Evolutionary conservation across 176 grass and related monocot genomes (phyloP).

Genomic region (Eleusine indica): DNA sequence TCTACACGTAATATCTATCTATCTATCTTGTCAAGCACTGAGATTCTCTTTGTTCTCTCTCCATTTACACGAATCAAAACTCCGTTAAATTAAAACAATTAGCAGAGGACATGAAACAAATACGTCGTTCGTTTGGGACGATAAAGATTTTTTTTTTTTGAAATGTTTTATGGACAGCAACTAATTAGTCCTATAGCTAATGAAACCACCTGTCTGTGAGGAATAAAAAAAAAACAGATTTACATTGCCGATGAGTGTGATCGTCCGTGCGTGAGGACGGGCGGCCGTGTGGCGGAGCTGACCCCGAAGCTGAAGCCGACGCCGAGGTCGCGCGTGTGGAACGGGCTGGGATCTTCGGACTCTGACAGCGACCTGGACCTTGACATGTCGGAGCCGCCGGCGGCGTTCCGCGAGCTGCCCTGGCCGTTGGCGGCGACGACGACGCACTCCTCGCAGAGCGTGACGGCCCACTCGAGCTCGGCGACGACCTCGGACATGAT

Average conservation of each 20-base stretch:
- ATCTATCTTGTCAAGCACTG: constrained; percentile 34
- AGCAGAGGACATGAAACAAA: constrained; percentile 9
- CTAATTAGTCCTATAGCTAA: constrained; percentile 30
- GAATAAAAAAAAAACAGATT: not conserved
- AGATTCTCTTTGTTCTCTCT: constrained; percentile 1
- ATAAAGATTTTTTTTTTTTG: constrained; percentile 18
- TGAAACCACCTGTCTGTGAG: not conserved
- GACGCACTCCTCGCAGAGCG: constrained; percentile 48
- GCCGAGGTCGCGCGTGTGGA: constrained; percentile 37
- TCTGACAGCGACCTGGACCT: constrained; percentile 48
- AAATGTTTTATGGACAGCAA: constrained; percentile 47
- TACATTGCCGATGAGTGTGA: constrained; percentile 48
- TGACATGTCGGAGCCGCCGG: constrained; percentile 47
- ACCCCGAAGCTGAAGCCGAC: constrained; percentile 4
- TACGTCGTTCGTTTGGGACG: not conserved
- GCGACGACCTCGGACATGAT: constrained; percentile 76
- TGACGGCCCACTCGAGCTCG: constrained; percentile 72
- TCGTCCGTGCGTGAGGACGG: constrained; percentile 22
- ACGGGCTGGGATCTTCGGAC: constrained; percentile 50
- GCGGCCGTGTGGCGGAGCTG: constrained; percentile 12
- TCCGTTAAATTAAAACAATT: not conserved
- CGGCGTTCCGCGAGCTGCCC: constrained; percentile 38
- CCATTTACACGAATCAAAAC: constrained; percentile 4
- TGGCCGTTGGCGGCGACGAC: not conserved
- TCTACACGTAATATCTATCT: not conserved